phyloP scores from a whole-genome alignment of 768 basidiomycete species.

The Lentinula sp. region DNA sequence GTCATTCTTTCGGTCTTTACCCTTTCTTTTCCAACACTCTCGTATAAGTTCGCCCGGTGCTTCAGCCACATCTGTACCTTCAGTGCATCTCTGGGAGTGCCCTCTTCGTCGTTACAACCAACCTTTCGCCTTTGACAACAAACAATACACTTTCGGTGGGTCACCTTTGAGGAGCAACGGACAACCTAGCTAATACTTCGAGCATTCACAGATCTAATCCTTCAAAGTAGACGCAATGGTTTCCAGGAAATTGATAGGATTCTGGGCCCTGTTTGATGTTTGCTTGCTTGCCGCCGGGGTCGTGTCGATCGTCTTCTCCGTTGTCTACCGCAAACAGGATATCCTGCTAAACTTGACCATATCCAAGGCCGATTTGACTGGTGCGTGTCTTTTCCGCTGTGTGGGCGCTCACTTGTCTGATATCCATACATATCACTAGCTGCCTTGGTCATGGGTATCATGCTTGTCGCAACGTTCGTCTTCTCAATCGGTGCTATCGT shows the following conservation, averaged over 20 bases:
- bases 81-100: constrained; percentile 48
- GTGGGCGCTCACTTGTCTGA: neutral
- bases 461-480: constrained; percentile 59
- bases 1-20: constrained; percentile 37
- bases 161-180: neutral
- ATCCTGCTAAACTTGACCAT: constrained; percentile 73
- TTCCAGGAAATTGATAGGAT: constrained; percentile 61
- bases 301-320: constrained; percentile 58
- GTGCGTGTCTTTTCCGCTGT: constrained; percentile 26
- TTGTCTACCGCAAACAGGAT: constrained; percentile 65
- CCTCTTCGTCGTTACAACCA: constrained; percentile 7
- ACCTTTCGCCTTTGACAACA: neutral
- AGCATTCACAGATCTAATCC: constrained; percentile 8
- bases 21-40: constrained; percentile 21
- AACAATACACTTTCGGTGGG: neutral
- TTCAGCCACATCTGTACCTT: constrained; percentile 35
- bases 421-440: constrained; percentile 32
- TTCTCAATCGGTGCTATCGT: constrained; percentile 68
- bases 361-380: constrained; percentile 46
- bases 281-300: constrained; percentile 66
- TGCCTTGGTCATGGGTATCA: constrained; percentile 63
- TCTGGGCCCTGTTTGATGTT: constrained; percentile 69
- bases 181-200: neutral
- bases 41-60: constrained; percentile 26
- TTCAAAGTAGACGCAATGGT: constrained; percentile 45